Evolutionary conservation across 805 yeast species (phyloP).

Genomic region (Monosporozyma siamensis): DNA sequence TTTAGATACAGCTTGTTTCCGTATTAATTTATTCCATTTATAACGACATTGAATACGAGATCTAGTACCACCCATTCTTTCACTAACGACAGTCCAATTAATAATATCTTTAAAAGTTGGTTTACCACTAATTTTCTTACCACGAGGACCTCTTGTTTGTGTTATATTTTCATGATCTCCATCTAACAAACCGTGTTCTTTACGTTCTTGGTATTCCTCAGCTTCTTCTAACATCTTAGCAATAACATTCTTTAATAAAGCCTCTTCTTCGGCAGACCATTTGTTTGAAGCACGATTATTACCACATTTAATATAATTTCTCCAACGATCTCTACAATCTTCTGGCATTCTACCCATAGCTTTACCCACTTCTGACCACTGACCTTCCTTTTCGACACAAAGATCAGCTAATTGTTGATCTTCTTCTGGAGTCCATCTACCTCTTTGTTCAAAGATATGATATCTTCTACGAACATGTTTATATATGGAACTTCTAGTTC

Average conservation of each 20-base stretch:
- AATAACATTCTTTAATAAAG: conserved; percentile 46
- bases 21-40: conserved; percentile 81
- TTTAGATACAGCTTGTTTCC: conserved; percentile 43
- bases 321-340: conserved; percentile 93
- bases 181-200: conserved; percentile 11
- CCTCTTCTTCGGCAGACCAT: conserved; percentile 74
- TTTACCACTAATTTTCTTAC: conserved; percentile 16
- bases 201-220: conserved; percentile 12
- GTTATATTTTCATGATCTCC: conserved; percentile 13
- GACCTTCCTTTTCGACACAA: conserved; percentile 61
- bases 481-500: conserved; percentile 83
- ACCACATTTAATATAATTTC: conserved; percentile 93
- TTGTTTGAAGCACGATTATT: conserved; percentile 61
- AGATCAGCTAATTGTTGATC: conserved; percentile 57
- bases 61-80: conserved; percentile 78
- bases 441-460: conserved; percentile 79
- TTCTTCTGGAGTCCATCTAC: conserved; percentile 82
- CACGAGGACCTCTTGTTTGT: conserved; percentile 12
- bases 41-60: conserved; percentile 92
- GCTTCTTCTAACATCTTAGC: conserved; percentile 37
- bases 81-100: conserved; percentile 90
- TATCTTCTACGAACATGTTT: conserved; percentile 87
- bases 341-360: conserved; percentile 90
- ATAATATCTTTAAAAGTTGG: conserved; percentile 36
- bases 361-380: conserved; percentile 82